These are phyloP conservation scores for Fraxinus excelsior DNA, from an alignment of 257 asterid species.

Conservation along the genomic window DNA sequence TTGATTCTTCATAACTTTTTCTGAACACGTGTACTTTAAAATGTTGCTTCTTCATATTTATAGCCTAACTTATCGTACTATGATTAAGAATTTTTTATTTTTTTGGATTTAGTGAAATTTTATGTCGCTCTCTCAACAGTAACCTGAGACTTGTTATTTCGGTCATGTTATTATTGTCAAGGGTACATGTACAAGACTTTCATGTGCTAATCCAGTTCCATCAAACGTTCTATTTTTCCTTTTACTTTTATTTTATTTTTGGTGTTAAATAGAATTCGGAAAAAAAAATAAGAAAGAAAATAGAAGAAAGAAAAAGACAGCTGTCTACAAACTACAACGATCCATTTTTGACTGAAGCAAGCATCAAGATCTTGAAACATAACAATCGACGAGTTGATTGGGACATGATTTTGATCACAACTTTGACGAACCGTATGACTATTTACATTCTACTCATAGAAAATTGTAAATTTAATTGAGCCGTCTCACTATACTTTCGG, in stretches of 20 bases:
- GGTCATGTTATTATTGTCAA: slow-evolving; percentile 15
- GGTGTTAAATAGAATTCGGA: too few relatives aligned
- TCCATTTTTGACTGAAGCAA: too few relatives aligned
- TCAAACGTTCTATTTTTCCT: background rate
- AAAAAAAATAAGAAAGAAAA: too few relatives aligned
- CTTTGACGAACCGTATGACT: too few relatives aligned
- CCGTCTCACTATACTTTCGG: too few relatives aligned
- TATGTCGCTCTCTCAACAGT: background rate
- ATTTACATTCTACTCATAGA: too few relatives aligned
- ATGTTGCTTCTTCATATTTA: slow-evolving; percentile 28
- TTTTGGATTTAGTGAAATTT: background rate
- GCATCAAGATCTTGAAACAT: too few relatives aligned
- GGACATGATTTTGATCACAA: too few relatives aligned
- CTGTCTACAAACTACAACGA: background rate
- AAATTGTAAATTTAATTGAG: too few relatives aligned
- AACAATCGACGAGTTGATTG: too few relatives aligned
- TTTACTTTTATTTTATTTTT: too few relatives aligned
- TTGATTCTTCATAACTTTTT: slow-evolving; percentile 48
- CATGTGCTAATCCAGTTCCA: slow-evolving; percentile 8
- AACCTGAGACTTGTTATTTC: background rate
- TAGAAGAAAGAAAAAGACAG: too few relatives aligned
- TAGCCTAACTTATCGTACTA: slow-evolving; percentile 18
- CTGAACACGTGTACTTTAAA: background rate
- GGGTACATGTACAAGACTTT: slow-evolving; percentile 26
- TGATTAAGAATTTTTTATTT: background rate